A percentile compares a stretch with the other conserved stretches of the same genome.
Evolutionary conservation across 108 stramenopile species (phyloP).

Genomic region (Nitzschia sp.): DNA sequence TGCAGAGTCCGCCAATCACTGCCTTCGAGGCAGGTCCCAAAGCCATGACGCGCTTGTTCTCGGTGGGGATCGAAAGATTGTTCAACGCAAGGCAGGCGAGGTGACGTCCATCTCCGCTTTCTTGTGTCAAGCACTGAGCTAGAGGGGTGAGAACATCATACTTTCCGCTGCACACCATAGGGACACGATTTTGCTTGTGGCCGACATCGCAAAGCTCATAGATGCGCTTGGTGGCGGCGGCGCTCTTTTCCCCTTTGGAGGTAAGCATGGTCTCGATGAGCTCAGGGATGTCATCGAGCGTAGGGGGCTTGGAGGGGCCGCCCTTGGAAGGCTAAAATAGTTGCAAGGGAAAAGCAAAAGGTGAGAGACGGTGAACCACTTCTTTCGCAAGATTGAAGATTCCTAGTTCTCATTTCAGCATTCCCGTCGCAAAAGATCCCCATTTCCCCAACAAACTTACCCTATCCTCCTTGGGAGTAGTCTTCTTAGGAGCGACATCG

Average conservation of each 20-base stretch:
- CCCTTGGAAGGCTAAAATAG: constrained; percentile 24
- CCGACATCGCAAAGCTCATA: constrained; percentile 92
- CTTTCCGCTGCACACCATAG: constrained; percentile 91
- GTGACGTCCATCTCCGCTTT: constrained; percentile 88
- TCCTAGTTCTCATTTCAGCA: too few relatives aligned
- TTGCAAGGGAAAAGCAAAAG: not conserved
- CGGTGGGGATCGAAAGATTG: constrained; percentile 91
- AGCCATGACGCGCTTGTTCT: constrained; percentile 93
- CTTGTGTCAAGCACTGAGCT: constrained; percentile 87
- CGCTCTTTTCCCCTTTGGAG: constrained; percentile 84
- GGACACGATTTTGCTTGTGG: constrained; percentile 93
- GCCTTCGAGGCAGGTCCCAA: constrained; percentile 81
- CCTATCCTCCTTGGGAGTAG: constrained; percentile 38
- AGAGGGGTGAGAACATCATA: constrained; percentile 87
- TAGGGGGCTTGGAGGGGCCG: constrained; percentile 73
- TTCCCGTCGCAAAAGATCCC: too few relatives aligned
- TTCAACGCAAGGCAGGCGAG: constrained; percentile 89
- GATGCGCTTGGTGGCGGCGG: constrained; percentile 88
- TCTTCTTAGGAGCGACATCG: constrained; percentile 32
- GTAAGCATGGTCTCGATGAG: constrained; percentile 81
- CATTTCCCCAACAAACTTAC: too few relatives aligned
- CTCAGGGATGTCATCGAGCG: constrained; percentile 90
- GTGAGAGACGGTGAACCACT: not conserved
- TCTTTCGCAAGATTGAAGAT: not conserved
- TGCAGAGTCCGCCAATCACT: constrained; percentile 88